Evolutionary conservation across 140 eudicot species (phyloP).

Genomic region (Stevia rebaudiana): DNA sequence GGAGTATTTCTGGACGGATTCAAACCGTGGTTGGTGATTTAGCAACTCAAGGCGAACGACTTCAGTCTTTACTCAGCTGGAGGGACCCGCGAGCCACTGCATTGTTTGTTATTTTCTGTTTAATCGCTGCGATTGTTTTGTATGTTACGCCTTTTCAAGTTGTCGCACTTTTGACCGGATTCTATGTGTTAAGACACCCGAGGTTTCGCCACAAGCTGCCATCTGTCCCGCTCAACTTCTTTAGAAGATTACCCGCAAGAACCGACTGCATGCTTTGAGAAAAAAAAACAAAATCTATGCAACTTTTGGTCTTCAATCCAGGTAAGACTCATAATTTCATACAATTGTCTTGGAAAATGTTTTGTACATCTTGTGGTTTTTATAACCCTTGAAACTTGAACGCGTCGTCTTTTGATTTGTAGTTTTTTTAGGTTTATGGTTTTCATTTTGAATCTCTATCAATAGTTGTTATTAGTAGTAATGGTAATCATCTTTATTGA

Average conservation of each 20-base stretch:
- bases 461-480: slow-evolving; percentile 31
- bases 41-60: slow-evolving; percentile 83
- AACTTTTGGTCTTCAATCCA: slow-evolving; percentile 15
- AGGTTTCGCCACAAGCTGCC: slow-evolving; percentile 88
- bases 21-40: slow-evolving; percentile 84
- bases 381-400: slow-evolving; percentile 11
- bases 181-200: slow-evolving; percentile 78
- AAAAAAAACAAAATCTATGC: background rate
- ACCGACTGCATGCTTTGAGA: slow-evolving; percentile 76
- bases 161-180: slow-evolving; percentile 63
- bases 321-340: slow-evolving; percentile 26
- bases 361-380: slow-evolving; percentile 35
- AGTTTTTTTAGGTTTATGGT: slow-evolving; percentile 26
- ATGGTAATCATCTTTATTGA: slow-evolving; percentile 5
- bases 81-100: slow-evolving; percentile 91
- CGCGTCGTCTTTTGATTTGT: slow-evolving; percentile 21
- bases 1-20: slow-evolving; percentile 80
- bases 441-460: slow-evolving; percentile 23
- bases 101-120: slow-evolving; percentile 71
- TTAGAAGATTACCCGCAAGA: slow-evolving; percentile 76
- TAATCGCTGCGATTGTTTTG: slow-evolving; percentile 68
- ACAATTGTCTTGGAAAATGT: slow-evolving; percentile 21
- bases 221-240: slow-evolving; percentile 73
- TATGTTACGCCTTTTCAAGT: slow-evolving; percentile 81
- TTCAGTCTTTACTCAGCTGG: slow-evolving; percentile 91